A percentile compares a stretch with the other conserved stretches of the same genome.
Conservation (phyloP, 1,284 basidiomycete species). For the Golubevia sp. region DNA sequence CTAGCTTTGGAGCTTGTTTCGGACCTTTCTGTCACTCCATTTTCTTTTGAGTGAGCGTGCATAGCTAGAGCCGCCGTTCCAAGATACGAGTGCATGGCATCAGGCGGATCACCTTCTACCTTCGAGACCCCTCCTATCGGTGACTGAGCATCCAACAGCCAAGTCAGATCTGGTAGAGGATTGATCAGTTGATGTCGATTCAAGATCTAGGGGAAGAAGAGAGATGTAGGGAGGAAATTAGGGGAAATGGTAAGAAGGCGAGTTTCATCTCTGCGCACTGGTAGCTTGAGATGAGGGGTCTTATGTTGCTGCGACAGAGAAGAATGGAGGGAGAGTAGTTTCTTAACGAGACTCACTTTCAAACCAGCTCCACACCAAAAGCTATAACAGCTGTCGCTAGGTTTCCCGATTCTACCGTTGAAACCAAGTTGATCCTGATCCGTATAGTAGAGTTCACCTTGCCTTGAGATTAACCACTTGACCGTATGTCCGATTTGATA, state of each 20-base stretch:
- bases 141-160: conserved; percentile 40
- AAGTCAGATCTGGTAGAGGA: conserved; percentile 21
- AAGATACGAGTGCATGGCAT: conserved; percentile 53
- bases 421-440: conserved; percentile 22
- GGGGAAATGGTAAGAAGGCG: background rate
- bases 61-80: conserved; percentile 39
- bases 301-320: too few species aligned
- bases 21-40: background rate
- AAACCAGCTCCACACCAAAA: conserved; percentile 55
- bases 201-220: conserved; percentile 16
- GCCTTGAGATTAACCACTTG: background rate
- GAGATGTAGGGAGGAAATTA: background rate
- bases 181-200: conserved; percentile 28
- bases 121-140: conserved; percentile 49
- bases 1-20: background rate
- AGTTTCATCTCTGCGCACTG: too few species aligned
- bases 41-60: conserved; percentile 17
- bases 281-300: too few species aligned
- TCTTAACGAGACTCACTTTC: conserved; percentile 2
- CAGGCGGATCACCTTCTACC: conserved; percentile 38
- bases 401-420: conserved; percentile 33
- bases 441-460: conserved; percentile 15
- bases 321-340: background rate
- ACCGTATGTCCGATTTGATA: background rate
- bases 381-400: conserved; percentile 51